phyloP scores from a whole-genome alignment of 257 asterid species.

The Cynanchum wilfordii region DNA sequence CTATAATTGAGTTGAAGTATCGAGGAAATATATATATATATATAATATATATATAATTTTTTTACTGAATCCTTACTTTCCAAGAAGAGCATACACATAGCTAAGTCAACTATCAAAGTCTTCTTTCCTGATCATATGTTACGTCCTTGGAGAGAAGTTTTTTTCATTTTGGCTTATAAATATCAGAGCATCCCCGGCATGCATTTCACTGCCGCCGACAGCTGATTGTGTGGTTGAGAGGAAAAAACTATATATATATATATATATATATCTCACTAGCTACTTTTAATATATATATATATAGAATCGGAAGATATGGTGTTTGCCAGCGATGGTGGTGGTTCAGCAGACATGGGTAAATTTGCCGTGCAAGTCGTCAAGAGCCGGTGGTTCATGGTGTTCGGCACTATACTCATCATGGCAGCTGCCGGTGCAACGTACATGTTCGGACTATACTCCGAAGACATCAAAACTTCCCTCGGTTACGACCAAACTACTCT shows the following conservation, averaged over 20 bases:
- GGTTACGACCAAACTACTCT: constrained; percentile 84
- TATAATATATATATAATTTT: too few species aligned
- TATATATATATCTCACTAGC: too few species aligned
- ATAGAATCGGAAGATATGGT: constrained; percentile 22
- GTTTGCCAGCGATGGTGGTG: constrained; percentile 22
- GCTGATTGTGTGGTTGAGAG: too few species aligned
- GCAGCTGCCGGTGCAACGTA: constrained; percentile 81
- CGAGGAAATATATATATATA: too few species aligned
- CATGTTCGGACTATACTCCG: constrained; percentile 67
- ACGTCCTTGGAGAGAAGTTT: not conserved
- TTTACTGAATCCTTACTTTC: too few species aligned
- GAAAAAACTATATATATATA: too few species aligned
- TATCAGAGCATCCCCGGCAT: not conserved
- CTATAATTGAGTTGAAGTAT: too few species aligned
- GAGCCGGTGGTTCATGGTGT: constrained; percentile 81
- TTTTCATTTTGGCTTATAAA: not conserved
- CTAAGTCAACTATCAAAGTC: not conserved
- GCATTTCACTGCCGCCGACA: too few species aligned
- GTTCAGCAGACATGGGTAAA: constrained; percentile 12
- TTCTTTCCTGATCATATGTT: not conserved
- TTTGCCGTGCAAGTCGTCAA: constrained; percentile 36
- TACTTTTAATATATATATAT: not conserved
- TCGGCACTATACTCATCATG: constrained; percentile 63
- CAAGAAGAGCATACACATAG: too few species aligned
- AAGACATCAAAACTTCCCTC: constrained; percentile 35